Conservation (phyloP, 2,329 filamentous ascomycete genomes). For the Aspergillus sp. region DNA sequence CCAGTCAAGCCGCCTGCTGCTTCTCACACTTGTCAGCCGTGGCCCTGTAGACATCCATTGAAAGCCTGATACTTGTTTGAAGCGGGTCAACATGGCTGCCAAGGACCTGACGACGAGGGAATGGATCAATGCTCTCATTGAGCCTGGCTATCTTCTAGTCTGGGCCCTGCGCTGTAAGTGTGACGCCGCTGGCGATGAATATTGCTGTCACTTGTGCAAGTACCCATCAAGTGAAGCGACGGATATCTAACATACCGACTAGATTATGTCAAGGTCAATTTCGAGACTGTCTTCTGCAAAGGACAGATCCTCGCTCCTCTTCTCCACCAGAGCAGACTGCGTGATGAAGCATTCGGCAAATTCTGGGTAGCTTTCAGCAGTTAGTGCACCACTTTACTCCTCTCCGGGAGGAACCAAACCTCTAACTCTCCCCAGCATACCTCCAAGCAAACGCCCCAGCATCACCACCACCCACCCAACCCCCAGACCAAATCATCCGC, state of each 20-base stretch:
- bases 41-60: too few species aligned
- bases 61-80: too few species aligned
- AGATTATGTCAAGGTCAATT: slow-evolving; percentile 38
- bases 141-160: slow-evolving; percentile 25
- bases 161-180: slow-evolving; percentile 31
- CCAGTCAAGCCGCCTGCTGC: too few species aligned
- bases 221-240: not conserved
- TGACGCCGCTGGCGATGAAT: not conserved
- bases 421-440: slow-evolving; percentile 13
- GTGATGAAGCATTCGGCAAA: slow-evolving; percentile 44
- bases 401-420: not conserved
- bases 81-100: not conserved
- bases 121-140: slow-evolving; percentile 23
- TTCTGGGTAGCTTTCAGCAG: slow-evolving; percentile 46
- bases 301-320: slow-evolving; percentile 41
- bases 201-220: not conserved
- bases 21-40: too few species aligned
- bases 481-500: slow-evolving; percentile 24
- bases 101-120: slow-evolving; percentile 12
- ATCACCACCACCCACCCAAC: not conserved
- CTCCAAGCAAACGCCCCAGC: slow-evolving; percentile 14
- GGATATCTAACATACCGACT: slow-evolving; percentile 16
- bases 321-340: slow-evolving; percentile 32
- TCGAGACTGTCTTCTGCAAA: slow-evolving; percentile 36
- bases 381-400: slow-evolving; percentile 21